Evolutionary conservation across 495 filamentous ascomycete species (phyloP).

Genomic region (Elasticomyces elasticus): DNA sequence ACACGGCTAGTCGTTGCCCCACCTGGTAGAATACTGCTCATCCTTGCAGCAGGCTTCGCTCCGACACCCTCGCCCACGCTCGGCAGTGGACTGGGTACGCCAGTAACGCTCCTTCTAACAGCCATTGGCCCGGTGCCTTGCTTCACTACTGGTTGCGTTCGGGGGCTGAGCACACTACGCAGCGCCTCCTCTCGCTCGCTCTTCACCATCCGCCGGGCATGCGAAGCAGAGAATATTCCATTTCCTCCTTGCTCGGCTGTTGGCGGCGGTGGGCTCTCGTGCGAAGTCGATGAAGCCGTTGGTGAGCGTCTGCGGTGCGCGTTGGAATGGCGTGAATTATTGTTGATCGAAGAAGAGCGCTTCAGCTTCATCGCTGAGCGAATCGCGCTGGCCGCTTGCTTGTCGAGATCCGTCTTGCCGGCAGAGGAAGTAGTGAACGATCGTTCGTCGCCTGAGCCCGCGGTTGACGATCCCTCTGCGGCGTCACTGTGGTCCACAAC

Average conservation of each 20-base stretch:
- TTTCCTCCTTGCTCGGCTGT: slow-evolving; percentile 31
- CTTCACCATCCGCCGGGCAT: slow-evolving; percentile 62
- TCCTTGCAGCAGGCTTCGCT: no score
- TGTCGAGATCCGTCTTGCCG: slow-evolving; percentile 14
- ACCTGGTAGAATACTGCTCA: no score
- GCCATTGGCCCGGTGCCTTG: slow-evolving; percentile 40
- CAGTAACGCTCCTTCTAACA: slow-evolving; percentile 11
- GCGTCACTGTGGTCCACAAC: neutral
- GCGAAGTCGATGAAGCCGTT: slow-evolving; percentile 30
- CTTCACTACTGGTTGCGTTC: slow-evolving; percentile 50
- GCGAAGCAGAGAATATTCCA: slow-evolving; percentile 56
- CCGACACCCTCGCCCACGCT: no score
- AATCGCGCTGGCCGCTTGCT: slow-evolving; percentile 46
- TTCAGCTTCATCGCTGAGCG: slow-evolving; percentile 57
- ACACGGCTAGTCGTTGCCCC: no score
- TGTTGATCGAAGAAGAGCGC: slow-evolving; percentile 35
- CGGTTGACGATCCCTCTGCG: slow-evolving; percentile 26
- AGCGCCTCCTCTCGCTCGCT: slow-evolving; percentile 47
- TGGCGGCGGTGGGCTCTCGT: slow-evolving; percentile 12
- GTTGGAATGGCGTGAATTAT: slow-evolving; percentile 22
- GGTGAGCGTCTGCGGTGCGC: slow-evolving; percentile 56
- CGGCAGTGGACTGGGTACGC: no score
- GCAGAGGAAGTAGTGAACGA: neutral
- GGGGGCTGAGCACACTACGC: slow-evolving; percentile 55
- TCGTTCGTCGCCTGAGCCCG: slow-evolving; percentile 34